phyloP scores from a whole-genome alignment of 495 filamentous ascomycete genomes.

The Parathielavia appendiculata region DNA sequence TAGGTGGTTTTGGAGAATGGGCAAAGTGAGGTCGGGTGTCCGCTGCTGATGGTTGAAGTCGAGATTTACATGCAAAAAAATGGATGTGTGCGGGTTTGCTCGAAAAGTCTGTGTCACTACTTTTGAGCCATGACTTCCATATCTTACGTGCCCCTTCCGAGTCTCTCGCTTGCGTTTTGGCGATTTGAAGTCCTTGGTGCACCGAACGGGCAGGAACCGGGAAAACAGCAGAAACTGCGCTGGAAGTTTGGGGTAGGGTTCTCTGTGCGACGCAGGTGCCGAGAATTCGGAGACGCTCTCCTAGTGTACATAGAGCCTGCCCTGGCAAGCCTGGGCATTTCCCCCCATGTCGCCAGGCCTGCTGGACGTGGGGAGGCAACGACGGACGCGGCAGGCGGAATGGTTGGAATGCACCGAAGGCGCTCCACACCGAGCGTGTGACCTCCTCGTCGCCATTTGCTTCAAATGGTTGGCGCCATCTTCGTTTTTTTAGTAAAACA shows the following conservation, averaged over 20 bases:
- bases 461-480: constrained; percentile 23
- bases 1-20: neutral
- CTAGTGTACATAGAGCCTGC: too few species aligned
- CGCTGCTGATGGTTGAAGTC: too few species aligned
- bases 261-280: constrained; percentile 22
- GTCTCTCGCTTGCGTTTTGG: neutral
- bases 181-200: neutral
- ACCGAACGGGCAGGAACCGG: constrained; percentile 18
- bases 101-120: neutral
- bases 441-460: constrained; percentile 25
- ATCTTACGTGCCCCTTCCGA: neutral
- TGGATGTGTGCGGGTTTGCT: neutral
- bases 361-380: constrained; percentile 5
- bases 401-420: constrained; percentile 12
- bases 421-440: constrained; percentile 22
- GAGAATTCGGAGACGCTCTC: constrained; percentile 27
- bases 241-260: constrained; percentile 12
- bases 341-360: constrained; percentile 21
- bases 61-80: too few species aligned
- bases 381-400: constrained; percentile 16
- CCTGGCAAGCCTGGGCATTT: constrained; percentile 18
- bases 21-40: too few species aligned
- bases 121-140: neutral
- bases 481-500: constrained; percentile 22
- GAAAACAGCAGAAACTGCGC: constrained; percentile 16